Evolutionary conservation across 352 stramenopile genomes (phyloP).

Genomic region (Globisporangium rhizosaccharum): DNA sequence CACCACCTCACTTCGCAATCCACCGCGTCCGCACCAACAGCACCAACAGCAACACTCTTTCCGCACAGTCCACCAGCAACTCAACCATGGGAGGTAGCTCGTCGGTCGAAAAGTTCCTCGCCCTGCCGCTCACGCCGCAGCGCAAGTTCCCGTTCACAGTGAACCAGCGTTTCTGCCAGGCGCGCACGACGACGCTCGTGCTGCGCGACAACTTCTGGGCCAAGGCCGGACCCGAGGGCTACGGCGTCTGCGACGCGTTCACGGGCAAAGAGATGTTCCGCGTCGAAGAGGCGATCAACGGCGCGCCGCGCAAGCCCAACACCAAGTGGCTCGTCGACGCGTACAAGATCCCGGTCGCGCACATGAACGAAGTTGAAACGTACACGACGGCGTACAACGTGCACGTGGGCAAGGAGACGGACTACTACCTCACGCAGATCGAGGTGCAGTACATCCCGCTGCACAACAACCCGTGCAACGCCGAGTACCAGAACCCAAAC

Average conservation of each 20-base stretch:
- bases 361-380: conserved; percentile 15
- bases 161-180: conserved; percentile 32
- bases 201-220: conserved; percentile 35
- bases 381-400: conserved; percentile 24
- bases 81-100: conserved; percentile 17
- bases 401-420: conserved; percentile 27
- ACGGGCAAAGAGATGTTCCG: conserved; percentile 24
- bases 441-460: conserved; percentile 28
- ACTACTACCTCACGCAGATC: conserved; percentile 22
- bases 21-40: no score
- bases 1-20: no score
- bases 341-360: conserved; percentile 29
- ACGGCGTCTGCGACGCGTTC: conserved; percentile 23
- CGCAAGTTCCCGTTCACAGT: conserved; percentile 41
- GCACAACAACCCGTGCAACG: conserved; percentile 21
- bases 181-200: conserved; percentile 26
- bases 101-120: conserved; percentile 24
- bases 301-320: conserved; percentile 13
- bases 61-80: no score
- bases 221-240: conserved; percentile 15
- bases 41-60: no score
- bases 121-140: conserved; percentile 25
- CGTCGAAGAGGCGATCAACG: conserved; percentile 22
- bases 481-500: conserved; percentile 26
- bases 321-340: conserved; percentile 40